phyloP scores from a whole-genome alignment of 2,329 filamentous ascomycete species.

The Fusarium nematophilum region DNA sequence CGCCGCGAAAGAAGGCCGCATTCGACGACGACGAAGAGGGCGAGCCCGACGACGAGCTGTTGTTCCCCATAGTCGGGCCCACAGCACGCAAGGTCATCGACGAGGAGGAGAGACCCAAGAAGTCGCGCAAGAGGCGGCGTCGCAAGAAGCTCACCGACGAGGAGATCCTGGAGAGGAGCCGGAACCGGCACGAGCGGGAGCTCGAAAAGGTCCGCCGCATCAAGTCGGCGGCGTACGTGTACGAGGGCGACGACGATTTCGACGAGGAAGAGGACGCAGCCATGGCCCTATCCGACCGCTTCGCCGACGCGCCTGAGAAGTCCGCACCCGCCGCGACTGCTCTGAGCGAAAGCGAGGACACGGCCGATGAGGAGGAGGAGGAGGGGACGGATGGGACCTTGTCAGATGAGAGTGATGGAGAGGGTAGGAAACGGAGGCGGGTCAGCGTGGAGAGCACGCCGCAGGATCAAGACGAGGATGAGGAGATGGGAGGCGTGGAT shows the following conservation, averaged over 20 bases:
- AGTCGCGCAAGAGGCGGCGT: constrained; percentile 57
- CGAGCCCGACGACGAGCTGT: constrained; percentile 63
- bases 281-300: constrained; percentile 11
- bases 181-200: constrained; percentile 73
- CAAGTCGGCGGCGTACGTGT: constrained; percentile 86
- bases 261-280: constrained; percentile 72
- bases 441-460: constrained; percentile 39
- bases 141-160: constrained; percentile 68
- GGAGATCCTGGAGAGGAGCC: constrained; percentile 72
- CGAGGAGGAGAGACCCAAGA: constrained; percentile 66
- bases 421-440: constrained; percentile 52
- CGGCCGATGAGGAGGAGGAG: constrained; percentile 36
- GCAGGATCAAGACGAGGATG: constrained; percentile 38
- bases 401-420: constrained; percentile 49
- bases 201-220: constrained; percentile 81
- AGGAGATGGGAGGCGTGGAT: constrained; percentile 40
- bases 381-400: constrained; percentile 44
- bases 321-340: constrained; percentile 21
- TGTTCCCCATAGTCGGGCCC: constrained; percentile 75
- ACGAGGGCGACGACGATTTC: constrained; percentile 88
- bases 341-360: not conserved
- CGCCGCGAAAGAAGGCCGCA: constrained; percentile 64
- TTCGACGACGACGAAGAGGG: constrained; percentile 78
- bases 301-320: constrained; percentile 39
- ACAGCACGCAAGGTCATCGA: constrained; percentile 66